Base-by-base conservation (phyloP, 257 asterid genomes). In the Ilex aquifolium region DNA sequence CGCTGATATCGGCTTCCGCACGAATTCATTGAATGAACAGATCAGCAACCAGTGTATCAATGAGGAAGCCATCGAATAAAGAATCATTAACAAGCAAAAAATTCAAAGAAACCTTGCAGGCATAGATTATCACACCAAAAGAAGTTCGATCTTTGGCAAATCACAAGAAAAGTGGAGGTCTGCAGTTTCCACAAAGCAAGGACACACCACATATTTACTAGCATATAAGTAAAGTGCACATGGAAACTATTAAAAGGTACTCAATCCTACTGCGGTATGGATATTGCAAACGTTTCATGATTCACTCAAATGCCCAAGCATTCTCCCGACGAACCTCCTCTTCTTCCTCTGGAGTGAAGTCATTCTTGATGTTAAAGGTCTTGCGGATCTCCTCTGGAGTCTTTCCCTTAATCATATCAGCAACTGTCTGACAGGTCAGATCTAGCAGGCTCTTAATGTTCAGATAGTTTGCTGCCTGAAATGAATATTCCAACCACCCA, bases 391-490 rank as follows among this genome's bases (percentile, higher is more conserved):
- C 95, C 74, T 82, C 93, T 0, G 95, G 88, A 0, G 84, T 84
- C 77, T 80, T 88, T 31, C 82, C 90, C 73, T 82, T 86, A 29
- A 88, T 84, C 88, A 80, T 82, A 60, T 82, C 84, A 0, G 95
- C 92, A 2, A 84, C 90, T 10, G 88, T 71, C 66, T 88, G 85
- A 52, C 88, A 79, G 0, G 87, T 82, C 6, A 86, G 80, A 65
- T 84, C 90, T 1, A 88, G 84, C 67, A 88, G 63, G 65, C 82
- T 75, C 82, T 77, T 80, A 71, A 88, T 84, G 78, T 84, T 71
- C 30, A 88, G 59, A 62, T 82, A 88, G 70, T 88, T 82, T 10
- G 96, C 96, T 69, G 96, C 96, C 95, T 88, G 57, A 2, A 52
- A 50, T 6, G 51, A 49, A 36, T 11, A 46, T 6, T 0, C 11